A percentile compares a stretch with the other conserved stretches of the same genome.
phyloP scores from a whole-genome alignment of 345 rosid genomes.

The Rhodamnia rubescens region DNA sequence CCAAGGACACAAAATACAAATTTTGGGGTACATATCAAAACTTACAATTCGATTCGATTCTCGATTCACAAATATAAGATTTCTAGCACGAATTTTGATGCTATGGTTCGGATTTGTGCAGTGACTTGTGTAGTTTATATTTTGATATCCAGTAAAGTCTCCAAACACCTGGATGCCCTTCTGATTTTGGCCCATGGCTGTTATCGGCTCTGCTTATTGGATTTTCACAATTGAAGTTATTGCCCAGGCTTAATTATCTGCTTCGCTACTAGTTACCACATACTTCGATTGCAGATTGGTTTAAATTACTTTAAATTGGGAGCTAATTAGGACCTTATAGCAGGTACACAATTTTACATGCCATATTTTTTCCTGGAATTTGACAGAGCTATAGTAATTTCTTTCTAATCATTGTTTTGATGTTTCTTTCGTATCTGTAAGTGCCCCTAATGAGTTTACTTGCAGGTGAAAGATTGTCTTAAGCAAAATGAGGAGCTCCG shows the following conservation, averaged over 20 bases:
- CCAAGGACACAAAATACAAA: not conserved
- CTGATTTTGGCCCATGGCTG: not conserved
- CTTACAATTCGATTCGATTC: not conserved
- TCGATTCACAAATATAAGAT: not conserved
- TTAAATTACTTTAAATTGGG: not conserved
- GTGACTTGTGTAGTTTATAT: not conserved
- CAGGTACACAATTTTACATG: not conserved
- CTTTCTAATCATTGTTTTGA: not conserved
- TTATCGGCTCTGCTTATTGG: not conserved
- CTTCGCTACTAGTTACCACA: not conserved
- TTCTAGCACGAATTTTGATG: not conserved
- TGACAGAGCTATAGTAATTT: not conserved
- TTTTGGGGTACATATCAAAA: not conserved
- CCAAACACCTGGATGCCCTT: not conserved
- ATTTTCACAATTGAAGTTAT: not conserved
- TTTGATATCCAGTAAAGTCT: not conserved
- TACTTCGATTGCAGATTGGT: not conserved
- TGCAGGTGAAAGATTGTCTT: slow-evolving; percentile 79
- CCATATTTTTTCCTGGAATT: not conserved
- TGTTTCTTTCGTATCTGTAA: not conserved
- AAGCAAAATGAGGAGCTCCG: slow-evolving; percentile 87
- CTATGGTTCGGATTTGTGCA: not conserved
- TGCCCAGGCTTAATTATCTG: not conserved
- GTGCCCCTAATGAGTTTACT: not conserved
- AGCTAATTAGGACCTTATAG: not conserved